Evolutionary conservation across 2,329 filamentous ascomycete genomes (phyloP), one percentile per base, ranked within the genome.

Genomic region (Neophaeococcomyces aloes): DNA sequence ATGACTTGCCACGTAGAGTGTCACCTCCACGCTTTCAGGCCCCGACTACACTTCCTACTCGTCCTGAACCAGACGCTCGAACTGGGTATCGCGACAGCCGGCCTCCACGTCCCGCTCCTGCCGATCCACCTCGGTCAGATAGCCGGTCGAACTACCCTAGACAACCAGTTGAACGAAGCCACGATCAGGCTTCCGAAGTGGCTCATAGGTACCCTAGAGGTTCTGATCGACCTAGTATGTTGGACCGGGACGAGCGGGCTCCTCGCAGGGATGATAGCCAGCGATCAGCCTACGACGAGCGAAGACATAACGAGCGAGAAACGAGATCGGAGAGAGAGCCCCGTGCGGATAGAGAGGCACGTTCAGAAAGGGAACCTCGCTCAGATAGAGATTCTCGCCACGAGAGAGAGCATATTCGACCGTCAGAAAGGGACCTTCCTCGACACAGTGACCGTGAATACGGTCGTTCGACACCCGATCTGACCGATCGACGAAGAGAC

Each of bases 91-190:
- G 59, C 32, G 53, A 56, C 23, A 64, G 67, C 38, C 55, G 56
- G 27, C 58, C 63, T 25, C 55, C 56, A n/a, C 61, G 66, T 8
- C n/a, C 18, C 13, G 10, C 43, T 21, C 39, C 39, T 19, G 32
- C 21, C 32, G 52, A 53, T 6, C 18, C 39, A 41, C 34, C 46
- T 15, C 45, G 49, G 32, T 29, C 40, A 7, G 48, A 63, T 23
- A 43, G 45, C 36, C 61, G 66, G 44, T 46, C 56, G 8, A 63
- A 65, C 14, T 62, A 63, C 43, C 48, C 57, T 15, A 61, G 65
- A 14, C 53, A 56, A 47, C 21, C 30, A 35, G 59, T 55, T 36
- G 64, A 63, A 29, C 55, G 60, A 44, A 62, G 64, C 15, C 61
- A 59, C 36, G 57, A 58, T 14, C 57, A 62, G 31, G 46, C 58